phyloP scores from a whole-genome alignment of 2,329 filamentous ascomycete species.

The Diaporthe batatas region DNA sequence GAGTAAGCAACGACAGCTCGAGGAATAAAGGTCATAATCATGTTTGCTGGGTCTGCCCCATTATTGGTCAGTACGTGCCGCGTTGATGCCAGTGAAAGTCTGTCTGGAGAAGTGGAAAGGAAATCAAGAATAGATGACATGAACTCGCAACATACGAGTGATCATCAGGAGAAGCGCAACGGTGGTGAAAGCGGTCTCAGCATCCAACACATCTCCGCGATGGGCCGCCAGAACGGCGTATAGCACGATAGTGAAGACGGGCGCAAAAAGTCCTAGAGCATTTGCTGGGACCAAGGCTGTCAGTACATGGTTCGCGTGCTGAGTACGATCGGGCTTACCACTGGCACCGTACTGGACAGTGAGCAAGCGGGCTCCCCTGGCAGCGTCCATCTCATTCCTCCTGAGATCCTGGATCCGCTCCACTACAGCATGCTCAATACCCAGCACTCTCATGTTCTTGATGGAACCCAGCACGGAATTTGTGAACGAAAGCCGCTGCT shows the following conservation, averaged over 20 bases:
- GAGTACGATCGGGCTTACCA: slow-evolving; percentile 48
- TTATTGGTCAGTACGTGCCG: background rate
- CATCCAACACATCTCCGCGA: slow-evolving; percentile 47
- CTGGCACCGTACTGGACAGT: slow-evolving; percentile 57
- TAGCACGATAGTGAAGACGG: slow-evolving; percentile 54
- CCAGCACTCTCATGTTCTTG: slow-evolving; percentile 58
- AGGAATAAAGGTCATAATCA: slow-evolving; percentile 58
- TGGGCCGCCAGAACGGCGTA: slow-evolving; percentile 50
- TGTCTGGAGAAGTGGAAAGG: background rate
- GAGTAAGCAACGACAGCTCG: slow-evolving; percentile 50
- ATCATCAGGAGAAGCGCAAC: slow-evolving; percentile 55
- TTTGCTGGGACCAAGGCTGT: slow-evolving; percentile 51
- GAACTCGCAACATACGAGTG: slow-evolving; percentile 45
- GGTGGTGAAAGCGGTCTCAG: slow-evolving; percentile 56
- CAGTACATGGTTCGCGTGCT: slow-evolving; percentile 7
- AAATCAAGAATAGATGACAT: background rate
- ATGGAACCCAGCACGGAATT: slow-evolving; percentile 53
- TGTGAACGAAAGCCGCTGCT: slow-evolving; percentile 54
- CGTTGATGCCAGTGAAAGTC: no score
- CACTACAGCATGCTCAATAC: slow-evolving; percentile 47
- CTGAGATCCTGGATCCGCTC: slow-evolving; percentile 48
- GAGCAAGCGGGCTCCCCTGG: slow-evolving; percentile 55
- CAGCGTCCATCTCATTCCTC: slow-evolving; percentile 50
- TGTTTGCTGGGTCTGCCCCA: slow-evolving; percentile 54
- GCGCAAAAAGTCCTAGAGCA: slow-evolving; percentile 57